Evolutionary conservation across 371 early-diverging fungal genomes (phyloP).

Genomic region (Capniomyces stellatus): DNA sequence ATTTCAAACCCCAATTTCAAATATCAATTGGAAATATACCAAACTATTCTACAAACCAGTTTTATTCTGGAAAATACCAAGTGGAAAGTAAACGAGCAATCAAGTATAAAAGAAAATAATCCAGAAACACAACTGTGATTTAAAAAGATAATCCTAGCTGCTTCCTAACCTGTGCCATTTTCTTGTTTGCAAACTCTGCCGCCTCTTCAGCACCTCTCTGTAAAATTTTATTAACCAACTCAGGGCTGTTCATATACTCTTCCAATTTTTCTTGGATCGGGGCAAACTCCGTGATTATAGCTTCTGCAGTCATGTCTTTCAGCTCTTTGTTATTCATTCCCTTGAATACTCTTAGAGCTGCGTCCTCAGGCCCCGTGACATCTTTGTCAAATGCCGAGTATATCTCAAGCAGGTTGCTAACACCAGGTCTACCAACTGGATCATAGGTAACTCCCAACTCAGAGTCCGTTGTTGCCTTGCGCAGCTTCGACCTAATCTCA

Average conservation of each 20-base stretch:
- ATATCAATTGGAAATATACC: too few species aligned
- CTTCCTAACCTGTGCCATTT: neutral
- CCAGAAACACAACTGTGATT: too few species aligned
- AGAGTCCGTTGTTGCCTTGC: slow-evolving; percentile 56
- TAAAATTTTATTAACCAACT: neutral
- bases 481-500: slow-evolving; percentile 45
- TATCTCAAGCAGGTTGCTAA: slow-evolving; percentile 61
- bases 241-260: neutral
- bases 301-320: neutral
- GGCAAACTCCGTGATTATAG: neutral
- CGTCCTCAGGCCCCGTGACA: neutral
- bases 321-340: neutral
- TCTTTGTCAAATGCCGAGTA: slow-evolving; percentile 32
- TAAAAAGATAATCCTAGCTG: neutral
- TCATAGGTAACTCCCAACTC: slow-evolving; percentile 50
- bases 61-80: too few species aligned
- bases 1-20: too few species aligned
- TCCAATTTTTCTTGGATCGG: neutral
- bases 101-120: too few species aligned
- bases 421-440: slow-evolving; percentile 52
- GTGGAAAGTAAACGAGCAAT: too few species aligned
- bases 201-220: neutral
- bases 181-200: neutral
- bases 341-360: neutral
- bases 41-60: too few species aligned